A percentile compares a stretch with the other conserved stretches of the same genome.
Evolutionary conservation across 306 rosid species (phyloP).

Genomic region (Fagus sylvatica): DNA sequence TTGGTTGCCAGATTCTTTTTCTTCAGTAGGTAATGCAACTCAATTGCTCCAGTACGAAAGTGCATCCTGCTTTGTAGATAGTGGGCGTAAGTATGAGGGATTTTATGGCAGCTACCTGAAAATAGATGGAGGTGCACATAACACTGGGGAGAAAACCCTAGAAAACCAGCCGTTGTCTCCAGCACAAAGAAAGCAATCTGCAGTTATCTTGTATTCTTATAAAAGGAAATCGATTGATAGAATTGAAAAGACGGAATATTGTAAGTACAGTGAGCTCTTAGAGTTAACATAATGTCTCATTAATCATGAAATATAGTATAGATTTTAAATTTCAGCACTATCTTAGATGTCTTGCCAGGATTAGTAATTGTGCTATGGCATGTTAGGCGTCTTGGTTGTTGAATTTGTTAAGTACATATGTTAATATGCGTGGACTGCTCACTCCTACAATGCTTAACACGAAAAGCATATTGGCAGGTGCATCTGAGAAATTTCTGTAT

Average conservation of each 20-base stretch:
- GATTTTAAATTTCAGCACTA: neutral
- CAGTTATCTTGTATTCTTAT: slow-evolving; percentile 73
- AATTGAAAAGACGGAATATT: slow-evolving; percentile 40
- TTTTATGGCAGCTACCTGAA: slow-evolving; percentile 72
- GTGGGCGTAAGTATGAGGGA: slow-evolving; percentile 58
- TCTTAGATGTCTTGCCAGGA: neutral
- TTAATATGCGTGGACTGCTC: neutral
- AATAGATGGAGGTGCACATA: slow-evolving; percentile 51
- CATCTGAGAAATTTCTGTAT: slow-evolving; percentile 61
- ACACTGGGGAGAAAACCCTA: slow-evolving; percentile 51
- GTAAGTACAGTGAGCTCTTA: slow-evolving; percentile 42
- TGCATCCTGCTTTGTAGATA: slow-evolving; percentile 63
- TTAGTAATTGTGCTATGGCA: neutral
- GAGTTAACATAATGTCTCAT: neutral
- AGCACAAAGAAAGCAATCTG: slow-evolving; percentile 47
- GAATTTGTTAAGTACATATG: neutral
- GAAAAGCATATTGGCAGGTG: slow-evolving; percentile 44
- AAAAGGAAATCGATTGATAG: slow-evolving; percentile 66
- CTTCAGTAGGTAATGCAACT: slow-evolving; percentile 45
- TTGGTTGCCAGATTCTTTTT: slow-evolving; percentile 62
- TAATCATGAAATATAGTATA: neutral
- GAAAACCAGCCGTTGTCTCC: slow-evolving; percentile 31
- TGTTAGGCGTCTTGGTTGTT: neutral
- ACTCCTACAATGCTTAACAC: slow-evolving; percentile 15
- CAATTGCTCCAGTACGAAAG: slow-evolving; percentile 74